Evolutionary conservation across 208 protist genomes (phyloP), one percentile per base, ranked within the genome.

Genomic region (Crithidia acanthocephali): DNA sequence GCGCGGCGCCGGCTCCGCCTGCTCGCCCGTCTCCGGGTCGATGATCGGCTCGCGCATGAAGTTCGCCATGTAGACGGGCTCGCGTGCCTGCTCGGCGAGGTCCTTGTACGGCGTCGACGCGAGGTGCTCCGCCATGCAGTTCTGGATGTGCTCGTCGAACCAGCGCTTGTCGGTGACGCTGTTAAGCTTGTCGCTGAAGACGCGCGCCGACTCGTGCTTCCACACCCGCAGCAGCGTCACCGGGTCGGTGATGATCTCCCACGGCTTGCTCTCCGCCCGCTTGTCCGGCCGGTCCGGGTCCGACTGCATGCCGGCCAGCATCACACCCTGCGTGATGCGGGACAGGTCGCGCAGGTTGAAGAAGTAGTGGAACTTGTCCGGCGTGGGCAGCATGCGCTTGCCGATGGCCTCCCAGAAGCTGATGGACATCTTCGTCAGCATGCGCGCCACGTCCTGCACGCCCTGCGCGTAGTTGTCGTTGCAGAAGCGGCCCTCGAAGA

Each of bases 331-430:
- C 61, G 98, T 98, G 51, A 99, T 97, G 40, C 87, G 87, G 8
- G 95, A 98, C 10, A 99, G 84, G 65, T 99, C 98, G 61, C 98
- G 90, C 77, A 99, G 86, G 87, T 99, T 99, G 86, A 99, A 99
- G 60, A 99, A 92, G 91, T 99, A 99, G 81, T 99, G 98, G 81
- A 99, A 99, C 84, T 99, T 99, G 63, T 96, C 92, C 20, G 98
- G 98, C 2, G 98, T 99, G 50, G 98, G 98, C 35, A 99, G 81
- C 94, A 99, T 98, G 66, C 93, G 96, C 70, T 87, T 91, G 37
- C 83, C 79, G 71, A 97, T 96, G 23, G 76, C 70, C 74, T 91
- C 83, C 93, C 94, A 97, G 76, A 98, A 98, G 72, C 83, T 87
- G 84, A 97, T 98, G 22, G 95, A 96, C 87, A 96, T 96, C 68